Conservation (phyloP, 208 protist species). For the Acanthamoeba culbertsoni region DNA sequence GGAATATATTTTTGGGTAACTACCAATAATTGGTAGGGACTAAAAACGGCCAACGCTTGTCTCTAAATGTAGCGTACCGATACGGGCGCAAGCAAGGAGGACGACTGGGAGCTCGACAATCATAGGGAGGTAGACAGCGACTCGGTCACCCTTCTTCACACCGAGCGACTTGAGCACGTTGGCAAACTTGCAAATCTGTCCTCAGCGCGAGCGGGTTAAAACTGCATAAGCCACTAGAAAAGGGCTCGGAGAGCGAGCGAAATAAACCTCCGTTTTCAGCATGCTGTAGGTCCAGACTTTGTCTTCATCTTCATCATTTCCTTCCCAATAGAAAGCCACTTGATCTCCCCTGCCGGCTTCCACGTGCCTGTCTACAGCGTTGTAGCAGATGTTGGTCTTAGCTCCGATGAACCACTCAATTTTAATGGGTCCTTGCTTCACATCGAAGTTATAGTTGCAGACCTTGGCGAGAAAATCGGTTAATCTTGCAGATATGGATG, state of each 20-base stretch:
- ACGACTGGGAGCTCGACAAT: conserved; percentile 87
- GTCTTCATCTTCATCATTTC: conserved; percentile 83
- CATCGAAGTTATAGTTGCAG: not conserved
- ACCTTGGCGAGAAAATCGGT: not conserved
- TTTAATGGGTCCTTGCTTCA: not conserved
- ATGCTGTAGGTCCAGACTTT: conserved; percentile 27
- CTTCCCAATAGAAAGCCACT: conserved; percentile 90
- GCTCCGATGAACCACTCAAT: conserved; percentile 86
- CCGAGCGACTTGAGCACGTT: conserved; percentile 89
- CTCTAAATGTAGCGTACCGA: not conserved
- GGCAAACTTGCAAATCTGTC: conserved; percentile 86
- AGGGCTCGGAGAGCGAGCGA: not conserved
- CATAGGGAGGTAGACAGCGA: conserved; percentile 97
- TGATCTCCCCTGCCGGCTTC: conserved; percentile 74
- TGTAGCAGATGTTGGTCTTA: conserved; percentile 89
- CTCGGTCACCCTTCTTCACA: conserved; percentile 90
- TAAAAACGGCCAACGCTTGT: no score
- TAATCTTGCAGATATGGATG: not conserved
- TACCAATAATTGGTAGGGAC: no score
- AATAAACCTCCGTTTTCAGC: conserved; percentile 7
- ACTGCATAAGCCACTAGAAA: not conserved
- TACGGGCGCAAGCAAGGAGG: conserved; percentile 66
- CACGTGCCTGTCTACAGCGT: conserved; percentile 83
- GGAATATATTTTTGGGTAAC: no score
- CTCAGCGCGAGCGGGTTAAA: not conserved